Conservation (phyloP, 2,329 filamentous ascomycete genomes). For the Botryosphaeria dothidea region DNA sequence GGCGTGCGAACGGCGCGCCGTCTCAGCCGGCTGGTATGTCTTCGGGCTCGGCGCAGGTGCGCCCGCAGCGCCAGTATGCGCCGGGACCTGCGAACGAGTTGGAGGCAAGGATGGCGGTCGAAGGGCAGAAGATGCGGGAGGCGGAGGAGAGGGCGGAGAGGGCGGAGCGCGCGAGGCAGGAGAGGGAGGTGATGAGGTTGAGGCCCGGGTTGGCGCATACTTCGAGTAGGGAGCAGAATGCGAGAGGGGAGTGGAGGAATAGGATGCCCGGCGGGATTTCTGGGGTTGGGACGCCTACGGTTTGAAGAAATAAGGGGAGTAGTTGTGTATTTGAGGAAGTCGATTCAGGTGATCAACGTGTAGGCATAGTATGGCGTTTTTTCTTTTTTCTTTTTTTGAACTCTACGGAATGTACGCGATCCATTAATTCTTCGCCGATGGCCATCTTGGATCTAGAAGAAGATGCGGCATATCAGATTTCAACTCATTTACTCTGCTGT, state of each 20-base stretch:
- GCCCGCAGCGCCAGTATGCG: constrained; percentile 3
- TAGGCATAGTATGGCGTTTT: no score
- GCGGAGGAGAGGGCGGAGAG: constrained; percentile 33
- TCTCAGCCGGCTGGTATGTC: constrained; percentile 14
- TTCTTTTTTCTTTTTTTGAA: no score
- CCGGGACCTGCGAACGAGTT: constrained; percentile 23
- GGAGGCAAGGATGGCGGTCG: constrained; percentile 36
- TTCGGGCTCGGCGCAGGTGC: constrained; percentile 11
- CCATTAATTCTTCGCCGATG: no score
- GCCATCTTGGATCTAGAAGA: no score
- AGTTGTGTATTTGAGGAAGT: no score
- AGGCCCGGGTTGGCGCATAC: neutral
- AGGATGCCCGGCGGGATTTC: constrained; percentile 4
- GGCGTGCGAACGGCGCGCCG: neutral
- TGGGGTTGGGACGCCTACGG: neutral
- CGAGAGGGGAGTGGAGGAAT: neutral
- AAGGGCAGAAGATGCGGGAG: constrained; percentile 38
- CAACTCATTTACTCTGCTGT: no score
- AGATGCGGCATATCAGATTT: no score
- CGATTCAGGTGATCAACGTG: no score
- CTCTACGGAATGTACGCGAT: no score
- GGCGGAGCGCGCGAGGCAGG: constrained; percentile 7
- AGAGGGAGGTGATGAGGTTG: neutral
- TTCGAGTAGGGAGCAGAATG: neutral
- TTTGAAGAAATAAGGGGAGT: no score